A percentile compares a stretch with the other conserved stretches of the same genome.
phyloP scores from a whole-genome alignment of 1,139 yeast species.

The Blastobotrys persicus region DNA sequence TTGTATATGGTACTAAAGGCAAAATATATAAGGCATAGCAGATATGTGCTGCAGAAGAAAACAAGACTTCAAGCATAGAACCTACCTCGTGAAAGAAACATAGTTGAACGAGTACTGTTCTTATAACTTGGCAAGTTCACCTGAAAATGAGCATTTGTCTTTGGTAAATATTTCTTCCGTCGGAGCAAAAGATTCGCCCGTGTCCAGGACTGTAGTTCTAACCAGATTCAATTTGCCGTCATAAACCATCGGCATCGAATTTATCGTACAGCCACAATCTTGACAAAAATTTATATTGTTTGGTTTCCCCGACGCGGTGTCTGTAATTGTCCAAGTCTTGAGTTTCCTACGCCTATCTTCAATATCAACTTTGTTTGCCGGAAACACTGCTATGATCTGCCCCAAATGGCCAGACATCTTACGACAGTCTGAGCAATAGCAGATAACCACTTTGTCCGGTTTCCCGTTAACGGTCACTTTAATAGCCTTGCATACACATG shows the following conservation, averaged over 20 bases:
- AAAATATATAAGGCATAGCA: no score
- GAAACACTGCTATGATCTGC: constrained; percentile 27
- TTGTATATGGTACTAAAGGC: no score
- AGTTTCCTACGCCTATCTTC: constrained; percentile 21
- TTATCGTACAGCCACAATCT: constrained; percentile 32
- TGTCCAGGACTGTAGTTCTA: constrained; percentile 31
- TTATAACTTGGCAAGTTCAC: constrained; percentile 1
- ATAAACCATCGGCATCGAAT: constrained; percentile 30
- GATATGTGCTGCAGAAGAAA: no score
- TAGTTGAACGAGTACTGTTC: no score
- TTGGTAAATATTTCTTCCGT: constrained; percentile 13
- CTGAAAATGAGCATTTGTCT: constrained; percentile 4
- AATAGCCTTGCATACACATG: constrained; percentile 33
- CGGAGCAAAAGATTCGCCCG: constrained; percentile 10
- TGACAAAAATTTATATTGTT: constrained; percentile 31
- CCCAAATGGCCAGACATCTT: constrained; percentile 35
- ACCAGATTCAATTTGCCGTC: constrained; percentile 29
- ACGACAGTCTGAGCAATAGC: constrained; percentile 35
- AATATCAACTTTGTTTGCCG: constrained; percentile 24
- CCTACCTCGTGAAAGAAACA: no score
- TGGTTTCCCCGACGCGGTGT: constrained; percentile 33
- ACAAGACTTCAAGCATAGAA: no score
- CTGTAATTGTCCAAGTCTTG: constrained; percentile 23
- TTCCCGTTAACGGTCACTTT: constrained; percentile 20
- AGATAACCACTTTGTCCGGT: constrained; percentile 25